Conservation (phyloP, 495 filamentous ascomycete genomes). For the Aspergillus sparsus region DNA sequence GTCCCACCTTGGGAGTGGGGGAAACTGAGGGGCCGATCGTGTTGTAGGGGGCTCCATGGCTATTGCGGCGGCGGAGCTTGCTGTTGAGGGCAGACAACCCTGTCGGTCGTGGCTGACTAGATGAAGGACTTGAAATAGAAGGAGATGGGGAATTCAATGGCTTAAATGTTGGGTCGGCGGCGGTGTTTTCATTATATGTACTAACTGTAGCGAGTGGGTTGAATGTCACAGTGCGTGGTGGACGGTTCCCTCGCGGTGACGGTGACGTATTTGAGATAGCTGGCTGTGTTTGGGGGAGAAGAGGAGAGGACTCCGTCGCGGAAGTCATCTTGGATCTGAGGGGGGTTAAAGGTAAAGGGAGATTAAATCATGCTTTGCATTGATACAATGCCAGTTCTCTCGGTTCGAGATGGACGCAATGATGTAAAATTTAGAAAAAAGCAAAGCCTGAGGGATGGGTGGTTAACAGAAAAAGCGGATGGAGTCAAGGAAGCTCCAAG, state of each 20-base stretch:
- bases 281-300: conserved; percentile 47
- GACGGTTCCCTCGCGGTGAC: conserved; percentile 43
- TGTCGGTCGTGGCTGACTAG: conserved; percentile 34
- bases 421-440: background rate
- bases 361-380: conserved; percentile 11
- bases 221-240: conserved; percentile 67
- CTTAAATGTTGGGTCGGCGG: conserved; percentile 46
- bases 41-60: conserved; percentile 65
- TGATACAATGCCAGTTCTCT: background rate
- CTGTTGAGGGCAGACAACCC: conserved; percentile 79
- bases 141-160: conserved; percentile 44
- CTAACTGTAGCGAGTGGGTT: conserved; percentile 65
- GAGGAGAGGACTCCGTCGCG: conserved; percentile 47
- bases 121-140: conserved; percentile 37
- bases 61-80: conserved; percentile 83
- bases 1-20: conserved; percentile 77
- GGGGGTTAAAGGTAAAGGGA: conserved; percentile 13
- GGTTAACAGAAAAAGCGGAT: conserved; percentile 1
- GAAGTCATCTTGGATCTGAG: conserved; percentile 37
- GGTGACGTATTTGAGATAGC: conserved; percentile 42
- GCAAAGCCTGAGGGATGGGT: background rate
- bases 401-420: background rate
- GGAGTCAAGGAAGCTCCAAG: conserved; percentile 27
- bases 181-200: conserved; percentile 50
- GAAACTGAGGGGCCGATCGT: conserved; percentile 43